Evolutionary conservation across 371 early-diverging fungal species (phyloP).

Genomic region (Chytridium lagenaria): DNA sequence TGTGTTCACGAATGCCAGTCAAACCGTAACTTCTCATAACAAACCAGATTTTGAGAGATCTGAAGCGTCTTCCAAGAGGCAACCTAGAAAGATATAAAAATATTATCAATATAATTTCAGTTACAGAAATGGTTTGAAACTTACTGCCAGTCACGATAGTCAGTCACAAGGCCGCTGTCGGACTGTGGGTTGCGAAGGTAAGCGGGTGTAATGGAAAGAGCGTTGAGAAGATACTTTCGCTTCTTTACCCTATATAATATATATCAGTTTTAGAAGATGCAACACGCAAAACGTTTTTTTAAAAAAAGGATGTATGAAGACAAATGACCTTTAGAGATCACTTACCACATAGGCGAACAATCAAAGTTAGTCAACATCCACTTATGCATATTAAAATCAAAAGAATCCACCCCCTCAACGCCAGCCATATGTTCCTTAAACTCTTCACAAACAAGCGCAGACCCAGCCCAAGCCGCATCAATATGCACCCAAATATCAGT

Average conservation of each 20-base stretch:
- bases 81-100: conserved; percentile 24
- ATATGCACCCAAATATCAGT: conserved; percentile 59
- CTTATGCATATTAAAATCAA: conserved; percentile 66
- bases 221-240: conserved; percentile 34
- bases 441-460: conserved; percentile 61
- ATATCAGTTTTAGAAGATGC: background rate
- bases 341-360: conserved; percentile 56
- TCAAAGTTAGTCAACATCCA: conserved; percentile 65
- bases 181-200: conserved; percentile 54
- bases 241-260: conserved; percentile 26
- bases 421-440: conserved; percentile 54
- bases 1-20: conserved; percentile 54
- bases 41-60: conserved; percentile 69
- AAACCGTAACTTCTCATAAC: conserved; percentile 65
- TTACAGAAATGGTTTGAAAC: background rate
- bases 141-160: conserved; percentile 64
- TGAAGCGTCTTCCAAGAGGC: conserved; percentile 61
- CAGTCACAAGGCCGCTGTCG: conserved; percentile 51
- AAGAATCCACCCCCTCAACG: conserved; percentile 56
- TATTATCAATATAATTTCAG: background rate
- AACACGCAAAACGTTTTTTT: background rate
- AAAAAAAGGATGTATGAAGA: too few species aligned
- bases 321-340: too few species aligned
- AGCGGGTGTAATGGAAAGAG: conserved; percentile 51
- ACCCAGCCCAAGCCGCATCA: conserved; percentile 70